phyloP scores from a whole-genome alignment of 768 basidiomycete genomes.

The Rhizopogon sp. region DNA sequence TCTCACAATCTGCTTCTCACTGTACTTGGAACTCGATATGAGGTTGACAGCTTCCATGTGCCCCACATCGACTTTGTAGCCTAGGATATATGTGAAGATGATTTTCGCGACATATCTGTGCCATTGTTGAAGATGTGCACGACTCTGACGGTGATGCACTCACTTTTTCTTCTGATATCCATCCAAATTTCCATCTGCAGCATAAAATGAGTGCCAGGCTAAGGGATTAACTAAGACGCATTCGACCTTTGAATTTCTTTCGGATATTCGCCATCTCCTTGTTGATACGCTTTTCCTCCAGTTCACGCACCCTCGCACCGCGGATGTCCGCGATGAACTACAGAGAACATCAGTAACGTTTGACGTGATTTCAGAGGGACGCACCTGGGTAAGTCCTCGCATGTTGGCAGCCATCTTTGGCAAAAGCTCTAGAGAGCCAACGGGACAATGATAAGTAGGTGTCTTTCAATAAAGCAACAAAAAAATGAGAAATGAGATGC shows the following conservation, averaged over 20 bases:
- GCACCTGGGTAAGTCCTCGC: conserved; percentile 89
- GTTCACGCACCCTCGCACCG: conserved; percentile 90
- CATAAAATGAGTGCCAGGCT: conserved; percentile 1
- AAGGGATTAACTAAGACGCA: conserved; percentile 5
- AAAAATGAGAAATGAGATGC: too few relatives aligned
- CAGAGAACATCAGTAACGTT: not conserved
- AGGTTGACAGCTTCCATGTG: conserved; percentile 99
- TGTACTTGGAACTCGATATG: conserved; percentile 92
- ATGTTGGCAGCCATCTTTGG: conserved; percentile 77
- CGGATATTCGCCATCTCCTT: conserved; percentile 99
- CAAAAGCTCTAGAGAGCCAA: not conserved
- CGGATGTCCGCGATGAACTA: conserved; percentile 99
- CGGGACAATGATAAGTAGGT: too few relatives aligned
- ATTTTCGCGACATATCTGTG: conserved; percentile 95
- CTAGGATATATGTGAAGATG: conserved; percentile 97
- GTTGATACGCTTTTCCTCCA: conserved; percentile 98
- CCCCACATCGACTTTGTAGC: conserved; percentile 97
- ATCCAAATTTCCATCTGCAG: conserved; percentile 75
- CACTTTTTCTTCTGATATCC: conserved; percentile 94
- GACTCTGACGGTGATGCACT: conserved; percentile 20
- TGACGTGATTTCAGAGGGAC: conserved; percentile 13
- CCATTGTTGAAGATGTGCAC: conserved; percentile 1
- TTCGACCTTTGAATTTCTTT: conserved; percentile 93
- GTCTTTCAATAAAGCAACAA: not conserved
- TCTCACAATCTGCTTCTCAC: conserved; percentile 97